Evolutionary conservation across 768 basidiomycete species (phyloP).

Genomic region (Mycena leptocephala): DNA sequence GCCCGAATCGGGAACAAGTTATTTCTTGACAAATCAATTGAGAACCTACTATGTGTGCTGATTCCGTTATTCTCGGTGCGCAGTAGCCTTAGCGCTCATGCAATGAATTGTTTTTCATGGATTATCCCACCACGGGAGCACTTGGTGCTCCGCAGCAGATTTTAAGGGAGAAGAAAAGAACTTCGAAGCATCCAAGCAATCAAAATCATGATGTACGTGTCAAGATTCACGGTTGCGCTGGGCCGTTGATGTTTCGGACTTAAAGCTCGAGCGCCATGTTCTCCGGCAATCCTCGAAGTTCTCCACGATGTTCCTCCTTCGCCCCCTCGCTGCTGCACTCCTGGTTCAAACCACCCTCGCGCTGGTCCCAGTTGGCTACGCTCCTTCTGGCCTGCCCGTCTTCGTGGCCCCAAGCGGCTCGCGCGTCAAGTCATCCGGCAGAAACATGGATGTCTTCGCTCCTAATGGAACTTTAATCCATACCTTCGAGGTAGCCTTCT

Average conservation of each 20-base stretch:
- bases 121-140: too few relatives aligned
- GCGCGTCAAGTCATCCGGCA: not conserved
- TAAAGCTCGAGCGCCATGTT: not conserved
- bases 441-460: not conserved
- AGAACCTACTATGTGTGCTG: too few relatives aligned
- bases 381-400: slow-evolving; percentile 1
- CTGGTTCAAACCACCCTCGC: slow-evolving; percentile 6
- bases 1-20: not conserved
- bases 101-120: too few relatives aligned
- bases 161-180: too few relatives aligned
- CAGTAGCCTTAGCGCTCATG: too few relatives aligned
- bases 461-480: slow-evolving; percentile 17
- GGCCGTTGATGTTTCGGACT: too few relatives aligned
- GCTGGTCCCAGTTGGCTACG: not conserved
- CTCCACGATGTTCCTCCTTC: slow-evolving; percentile 13
- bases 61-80: too few relatives aligned
- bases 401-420: slow-evolving; percentile 13
- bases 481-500: slow-evolving; percentile 15
- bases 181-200: too few relatives aligned
- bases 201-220: too few relatives aligned
- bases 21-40: not conserved
- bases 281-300: not conserved
- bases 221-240: too few relatives aligned
- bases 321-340: slow-evolving; percentile 14
- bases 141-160: too few relatives aligned